Conservation (phyloP, 1,284 basidiomycete species). For the Leccinum subspadiceum region DNA sequence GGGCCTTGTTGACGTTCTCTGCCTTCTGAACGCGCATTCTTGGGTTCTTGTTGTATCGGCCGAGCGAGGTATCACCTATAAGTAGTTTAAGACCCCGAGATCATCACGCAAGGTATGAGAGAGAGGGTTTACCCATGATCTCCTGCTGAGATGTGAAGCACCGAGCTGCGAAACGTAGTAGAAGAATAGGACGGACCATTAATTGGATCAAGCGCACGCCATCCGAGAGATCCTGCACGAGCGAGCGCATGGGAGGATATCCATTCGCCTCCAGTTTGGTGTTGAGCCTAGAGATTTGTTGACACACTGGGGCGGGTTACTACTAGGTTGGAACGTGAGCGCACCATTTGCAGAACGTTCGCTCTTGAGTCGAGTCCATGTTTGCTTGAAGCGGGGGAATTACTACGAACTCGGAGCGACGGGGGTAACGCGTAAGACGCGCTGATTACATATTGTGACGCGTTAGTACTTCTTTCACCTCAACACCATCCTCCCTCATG, state of each 20-base stretch:
- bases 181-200: conserved; percentile 56
- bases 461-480: conserved; percentile 11
- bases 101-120: conserved; percentile 2
- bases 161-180: neutral
- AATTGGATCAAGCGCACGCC: conserved; percentile 93
- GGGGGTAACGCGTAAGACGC: conserved; percentile 15
- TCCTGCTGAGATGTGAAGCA: conserved; percentile 52
- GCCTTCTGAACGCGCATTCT: conserved; percentile 95
- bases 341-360: conserved; percentile 89
- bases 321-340: neutral
- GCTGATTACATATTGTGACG: conserved; percentile 23
- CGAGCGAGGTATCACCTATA: conserved; percentile 83
- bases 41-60: conserved; percentile 88
- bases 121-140: conserved; percentile 74
- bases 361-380: conserved; percentile 36
- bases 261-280: conserved; percentile 87
- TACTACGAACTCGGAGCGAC: neutral
- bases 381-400: neutral
- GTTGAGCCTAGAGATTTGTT: conserved; percentile 69
- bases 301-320: neutral
- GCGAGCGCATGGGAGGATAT: conserved; percentile 87
- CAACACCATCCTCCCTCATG: conserved; percentile 31
- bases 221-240: conserved; percentile 90
- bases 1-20: conserved; percentile 95
- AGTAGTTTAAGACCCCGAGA: conserved; percentile 12